A percentile compares a stretch with the other conserved stretches of the same genome.
Conservation (phyloP, 2,329 filamentous ascomycete species). For the Fusarium luffae region DNA sequence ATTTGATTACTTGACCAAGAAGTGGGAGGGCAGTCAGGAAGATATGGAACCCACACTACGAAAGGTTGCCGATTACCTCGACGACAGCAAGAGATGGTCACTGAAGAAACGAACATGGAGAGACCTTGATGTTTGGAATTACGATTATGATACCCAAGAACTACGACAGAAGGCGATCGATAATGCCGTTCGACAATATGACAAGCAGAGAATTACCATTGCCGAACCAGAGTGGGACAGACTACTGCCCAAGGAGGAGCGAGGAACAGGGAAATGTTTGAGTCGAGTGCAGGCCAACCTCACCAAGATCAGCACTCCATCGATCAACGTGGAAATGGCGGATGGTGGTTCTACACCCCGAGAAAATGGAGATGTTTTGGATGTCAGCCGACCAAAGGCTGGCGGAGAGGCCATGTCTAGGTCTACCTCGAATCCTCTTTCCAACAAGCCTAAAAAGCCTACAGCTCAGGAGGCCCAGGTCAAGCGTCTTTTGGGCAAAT, state of each 20-base stretch:
- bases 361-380: conserved; percentile 50
- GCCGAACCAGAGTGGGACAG: conserved; percentile 71
- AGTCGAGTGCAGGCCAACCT: conserved; percentile 71
- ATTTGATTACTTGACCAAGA: conserved; percentile 60
- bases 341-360: conserved; percentile 59
- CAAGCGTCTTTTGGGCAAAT: conserved; percentile 61
- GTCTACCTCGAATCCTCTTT: conserved; percentile 62
- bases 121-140: conserved; percentile 73
- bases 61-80: conserved; percentile 67
- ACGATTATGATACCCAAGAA: conserved; percentile 64
- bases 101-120: conserved; percentile 69
- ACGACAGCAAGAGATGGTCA: conserved; percentile 62
- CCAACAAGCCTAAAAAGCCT: conserved; percentile 67
- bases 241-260: conserved; percentile 67
- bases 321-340: conserved; percentile 61
- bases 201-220: conserved; percentile 66
- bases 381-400: conserved; percentile 47
- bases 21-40: conserved; percentile 63
- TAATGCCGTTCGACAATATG: conserved; percentile 69
- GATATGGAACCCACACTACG: conserved; percentile 66
- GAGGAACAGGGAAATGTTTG: conserved; percentile 68
- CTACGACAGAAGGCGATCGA: conserved; percentile 70
- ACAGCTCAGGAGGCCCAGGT: conserved; percentile 65
- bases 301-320: conserved; percentile 63
- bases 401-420: conserved; percentile 60